These are phyloP conservation scores for Leishmania major DNA, from an alignment of 208 protist genomes.

Conservation along the genomic window DNA sequence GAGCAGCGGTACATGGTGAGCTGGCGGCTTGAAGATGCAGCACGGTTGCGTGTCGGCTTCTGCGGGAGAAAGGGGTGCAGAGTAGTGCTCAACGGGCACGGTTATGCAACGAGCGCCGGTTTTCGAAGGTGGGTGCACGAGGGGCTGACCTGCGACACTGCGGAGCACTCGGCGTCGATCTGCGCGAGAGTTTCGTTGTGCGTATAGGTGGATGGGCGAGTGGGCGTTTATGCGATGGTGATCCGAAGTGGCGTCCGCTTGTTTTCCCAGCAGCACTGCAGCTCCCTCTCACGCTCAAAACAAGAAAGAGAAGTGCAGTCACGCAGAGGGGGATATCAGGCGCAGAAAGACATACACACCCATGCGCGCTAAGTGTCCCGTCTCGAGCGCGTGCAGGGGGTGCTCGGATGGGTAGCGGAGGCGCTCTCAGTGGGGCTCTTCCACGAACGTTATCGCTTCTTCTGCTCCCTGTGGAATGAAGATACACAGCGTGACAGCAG, in stretches of 20 bases:
- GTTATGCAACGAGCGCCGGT: not conserved
- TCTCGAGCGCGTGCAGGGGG: not conserved
- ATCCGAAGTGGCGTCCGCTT: not conserved
- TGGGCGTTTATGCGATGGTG: not conserved
- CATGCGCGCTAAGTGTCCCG: not conserved
- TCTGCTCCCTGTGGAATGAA: not conserved
- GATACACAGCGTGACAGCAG: not conserved
- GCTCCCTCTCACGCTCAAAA: not conserved
- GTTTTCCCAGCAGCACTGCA: not conserved
- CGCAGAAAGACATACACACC: not conserved
- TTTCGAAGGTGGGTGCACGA: not conserved
- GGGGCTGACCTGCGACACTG: not conserved
- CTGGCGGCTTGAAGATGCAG: not conserved
- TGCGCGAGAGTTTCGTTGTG: not conserved
- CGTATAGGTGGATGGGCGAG: not conserved
- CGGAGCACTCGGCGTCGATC: not conserved
- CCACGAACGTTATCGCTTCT: not conserved
- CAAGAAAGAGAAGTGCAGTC: not conserved
- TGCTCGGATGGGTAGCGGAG: not conserved
- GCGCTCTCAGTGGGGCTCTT: not conserved
- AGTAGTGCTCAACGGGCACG: not conserved
- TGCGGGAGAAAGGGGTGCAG: not conserved
- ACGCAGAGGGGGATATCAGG: not conserved
- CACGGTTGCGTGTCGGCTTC: not conserved
- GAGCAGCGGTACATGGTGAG: constrained; percentile 21